Base-by-base conservation (phyloP, 495 filamentous ascomycete species). In the Daldinia decipiens region DNA sequence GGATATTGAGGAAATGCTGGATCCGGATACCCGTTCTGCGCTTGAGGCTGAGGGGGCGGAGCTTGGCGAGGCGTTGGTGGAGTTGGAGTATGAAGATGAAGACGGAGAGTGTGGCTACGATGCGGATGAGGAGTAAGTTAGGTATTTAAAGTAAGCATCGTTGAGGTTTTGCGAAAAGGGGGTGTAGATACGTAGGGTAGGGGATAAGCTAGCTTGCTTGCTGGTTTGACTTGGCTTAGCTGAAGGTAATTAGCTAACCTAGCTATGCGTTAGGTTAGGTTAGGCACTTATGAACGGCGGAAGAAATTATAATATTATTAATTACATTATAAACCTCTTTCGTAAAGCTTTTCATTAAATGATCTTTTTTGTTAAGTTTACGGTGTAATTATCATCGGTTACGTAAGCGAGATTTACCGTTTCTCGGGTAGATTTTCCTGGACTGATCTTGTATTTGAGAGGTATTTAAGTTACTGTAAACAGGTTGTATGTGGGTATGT, bases 41-140 rank as follows among this genome's bases (percentile, higher is more conserved):
- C 67, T 81, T 0, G 32, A 66, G 27, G n/a, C 29, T 1, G 77
- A 73, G 3, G 62, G 72, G 7, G 59, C 31, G 7, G 70, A 65
- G 31, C 0, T 63, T 0, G 54, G 62, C 0, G 61, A 32, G 24
- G 54, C 40, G 40, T 21, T 54, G 27, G 4, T 55, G 15, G 67
- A 65, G 43, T 36, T 54, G 4, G 66, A 68, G 9, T 68, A 63
- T 24, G 66, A 57, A 5, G 32, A 7, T 43, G 29, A 31, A 50
- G 40, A 34, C 21, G 38, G 5, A 27, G 12, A 29, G 3, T 52
- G 8, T 17, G 24, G 13, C 17, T 56, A 36, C 9, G 17, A 56
- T 11, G 31, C 8, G n/a, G 53, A 56, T 36, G 53, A 34, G 17
- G 29, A 36, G 53, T 56, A 31, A 21, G 27, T 29, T 56, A 31